Evolutionary conservation across 2,329 filamentous ascomycete species (phyloP).

Genomic region (Trichoderma sp.): DNA sequence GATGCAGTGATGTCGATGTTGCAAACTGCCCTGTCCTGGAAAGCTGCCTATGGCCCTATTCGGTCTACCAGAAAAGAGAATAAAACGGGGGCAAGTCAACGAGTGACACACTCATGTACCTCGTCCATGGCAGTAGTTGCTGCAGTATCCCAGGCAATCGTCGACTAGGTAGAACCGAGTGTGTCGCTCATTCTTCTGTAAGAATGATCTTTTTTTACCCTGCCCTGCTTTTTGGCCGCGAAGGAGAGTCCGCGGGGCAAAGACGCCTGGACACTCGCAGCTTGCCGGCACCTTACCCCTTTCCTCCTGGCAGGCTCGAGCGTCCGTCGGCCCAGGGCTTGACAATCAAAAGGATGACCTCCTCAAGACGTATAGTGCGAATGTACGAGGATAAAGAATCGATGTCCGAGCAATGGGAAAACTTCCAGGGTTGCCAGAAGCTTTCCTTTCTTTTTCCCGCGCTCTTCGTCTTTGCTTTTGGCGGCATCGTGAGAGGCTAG

Average conservation of each 20-base stretch:
- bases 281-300: constrained; percentile 10
- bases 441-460: not conserved
- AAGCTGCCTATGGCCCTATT: no score
- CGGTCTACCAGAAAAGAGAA: no score
- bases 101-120: no score
- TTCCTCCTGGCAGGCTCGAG: constrained; percentile 4
- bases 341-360: no score
- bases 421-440: not conserved
- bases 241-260: not conserved
- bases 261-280: not conserved
- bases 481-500: not conserved
- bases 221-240: constrained; percentile 8
- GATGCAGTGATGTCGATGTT: no score
- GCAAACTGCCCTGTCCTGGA: no score
- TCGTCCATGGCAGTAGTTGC: not conserved
- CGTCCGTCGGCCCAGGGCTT: not conserved
- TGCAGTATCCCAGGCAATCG: constrained; percentile 1
- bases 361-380: not conserved
- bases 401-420: not conserved
- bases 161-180: not conserved
- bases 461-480: not conserved
- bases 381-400: not conserved
- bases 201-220: constrained; percentile 8
- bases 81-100: no score
- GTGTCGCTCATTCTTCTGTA: not conserved